Evolutionary conservation across 306 rosid genomes (phyloP).

Genomic region (Myrica gale): DNA sequence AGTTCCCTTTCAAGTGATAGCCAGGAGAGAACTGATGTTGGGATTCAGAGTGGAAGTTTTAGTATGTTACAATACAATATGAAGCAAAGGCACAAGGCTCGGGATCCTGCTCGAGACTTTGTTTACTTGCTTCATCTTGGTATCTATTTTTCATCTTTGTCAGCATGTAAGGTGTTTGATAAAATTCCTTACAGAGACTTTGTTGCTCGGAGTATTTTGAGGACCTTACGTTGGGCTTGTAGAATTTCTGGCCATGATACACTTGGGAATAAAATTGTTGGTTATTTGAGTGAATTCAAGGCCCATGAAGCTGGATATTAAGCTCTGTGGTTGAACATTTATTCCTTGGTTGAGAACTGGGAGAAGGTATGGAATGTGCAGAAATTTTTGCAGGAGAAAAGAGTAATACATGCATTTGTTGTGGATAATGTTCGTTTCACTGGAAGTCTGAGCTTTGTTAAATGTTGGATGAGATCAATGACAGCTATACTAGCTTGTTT

Average conservation of each 20-base stretch:
- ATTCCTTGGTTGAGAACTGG: too few species aligned
- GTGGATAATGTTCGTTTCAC: too few species aligned
- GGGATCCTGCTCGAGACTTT: slow-evolving; percentile 78
- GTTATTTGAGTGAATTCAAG: slow-evolving; percentile 68
- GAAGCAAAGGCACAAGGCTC: slow-evolving; percentile 58
- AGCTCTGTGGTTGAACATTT: slow-evolving; percentile 22
- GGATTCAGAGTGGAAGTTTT: slow-evolving; percentile 31
- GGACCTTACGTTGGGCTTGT: slow-evolving; percentile 83
- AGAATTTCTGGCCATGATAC: slow-evolving; percentile 59
- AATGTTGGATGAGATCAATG: too few species aligned
- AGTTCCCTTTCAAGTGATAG: slow-evolving; percentile 45
- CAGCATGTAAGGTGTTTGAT: too few species aligned
- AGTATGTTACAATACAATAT: slow-evolving; percentile 50
- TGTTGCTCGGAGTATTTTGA: slow-evolving; percentile 13
- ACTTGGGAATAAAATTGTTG: slow-evolving; percentile 66
- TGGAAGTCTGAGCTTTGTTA: too few species aligned
- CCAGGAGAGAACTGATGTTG: slow-evolving; percentile 48
- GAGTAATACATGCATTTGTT: too few species aligned
- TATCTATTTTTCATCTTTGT: too few species aligned
- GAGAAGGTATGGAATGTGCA: too few species aligned
- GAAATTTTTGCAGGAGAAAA: too few species aligned
- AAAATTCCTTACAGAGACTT: too few species aligned
- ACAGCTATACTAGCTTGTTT: too few species aligned
- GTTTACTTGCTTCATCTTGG: too few species aligned
- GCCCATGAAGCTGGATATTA: slow-evolving; percentile 91